A percentile compares a stretch with the other conserved stretches of the same genome.
These are phyloP conservation scores for Blastobotrys chiropterorum DNA, from an alignment of 805 yeast genomes.

Conservation along the genomic window DNA sequence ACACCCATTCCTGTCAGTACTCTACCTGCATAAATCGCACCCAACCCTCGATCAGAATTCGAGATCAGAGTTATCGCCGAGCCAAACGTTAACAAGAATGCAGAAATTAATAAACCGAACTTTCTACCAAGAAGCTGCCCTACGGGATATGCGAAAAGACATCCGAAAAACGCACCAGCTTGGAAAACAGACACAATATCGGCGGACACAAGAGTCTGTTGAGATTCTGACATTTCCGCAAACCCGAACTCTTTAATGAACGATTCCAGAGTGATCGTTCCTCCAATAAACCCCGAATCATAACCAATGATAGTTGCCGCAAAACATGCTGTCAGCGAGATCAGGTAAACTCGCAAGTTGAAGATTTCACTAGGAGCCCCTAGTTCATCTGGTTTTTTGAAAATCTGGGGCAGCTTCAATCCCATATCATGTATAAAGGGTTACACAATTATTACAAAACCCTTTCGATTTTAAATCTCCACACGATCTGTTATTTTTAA, in stretches of 20 bases:
- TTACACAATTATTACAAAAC: not conserved
- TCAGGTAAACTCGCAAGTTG: not conserved
- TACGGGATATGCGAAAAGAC: conserved; percentile 39
- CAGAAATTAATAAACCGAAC: conserved; percentile 52
- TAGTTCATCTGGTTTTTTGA: not conserved
- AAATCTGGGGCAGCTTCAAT: not conserved
- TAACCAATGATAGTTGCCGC: conserved; percentile 54
- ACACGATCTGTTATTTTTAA: too few relatives aligned
- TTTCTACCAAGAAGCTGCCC: conserved; percentile 73
- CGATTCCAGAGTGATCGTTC: conserved; percentile 67
- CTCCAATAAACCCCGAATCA: conserved; percentile 82
- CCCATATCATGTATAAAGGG: not conserved
- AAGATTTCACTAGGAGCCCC: not conserved
- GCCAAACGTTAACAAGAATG: conserved; percentile 37
- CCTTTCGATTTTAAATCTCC: not conserved
- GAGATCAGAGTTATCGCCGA: conserved; percentile 15
- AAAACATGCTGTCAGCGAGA: not conserved
- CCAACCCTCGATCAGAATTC: conserved; percentile 22
- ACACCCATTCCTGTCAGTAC: conserved; percentile 69
- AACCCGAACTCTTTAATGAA: conserved; percentile 52
- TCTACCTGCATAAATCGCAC: conserved; percentile 53
- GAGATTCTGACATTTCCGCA: conserved; percentile 34
- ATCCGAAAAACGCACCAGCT: conserved; percentile 71
- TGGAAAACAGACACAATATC: conserved; percentile 71
- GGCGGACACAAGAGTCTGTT: conserved; percentile 45